Evolutionary conservation across 352 stramenopile species (phyloP).

Genomic region (Phytophthora citrophthora): DNA sequence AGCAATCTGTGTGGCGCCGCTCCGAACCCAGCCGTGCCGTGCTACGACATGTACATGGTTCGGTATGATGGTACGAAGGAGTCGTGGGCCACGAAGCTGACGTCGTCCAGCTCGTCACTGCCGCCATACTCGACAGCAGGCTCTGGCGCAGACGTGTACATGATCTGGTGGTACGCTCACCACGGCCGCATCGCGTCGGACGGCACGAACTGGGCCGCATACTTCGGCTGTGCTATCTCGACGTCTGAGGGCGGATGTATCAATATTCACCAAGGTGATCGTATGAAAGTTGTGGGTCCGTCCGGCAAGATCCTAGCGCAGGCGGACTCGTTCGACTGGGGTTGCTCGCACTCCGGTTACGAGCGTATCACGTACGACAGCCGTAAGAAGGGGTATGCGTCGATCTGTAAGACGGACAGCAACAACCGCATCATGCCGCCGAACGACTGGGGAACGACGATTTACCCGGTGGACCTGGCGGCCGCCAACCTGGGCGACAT

Average conservation of each 20-base stretch:
- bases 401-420: conserved; percentile 71
- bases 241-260: conserved; percentile 59
- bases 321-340: conserved; percentile 55
- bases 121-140: conserved; percentile 55
- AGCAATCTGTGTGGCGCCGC: conserved; percentile 53
- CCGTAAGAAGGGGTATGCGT: conserved; percentile 47
- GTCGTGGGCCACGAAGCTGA: conserved; percentile 65
- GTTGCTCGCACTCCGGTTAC: conserved; percentile 67
- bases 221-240: conserved; percentile 65
- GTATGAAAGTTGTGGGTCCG: conserved; percentile 64
- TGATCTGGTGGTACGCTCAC: conserved; percentile 76
- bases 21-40: conserved; percentile 43
- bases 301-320: conserved; percentile 43
- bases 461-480: conserved; percentile 61
- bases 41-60: conserved; percentile 69
- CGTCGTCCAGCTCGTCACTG: conserved; percentile 49
- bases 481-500: conserved; percentile 62
- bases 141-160: conserved; percentile 54
- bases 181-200: conserved; percentile 65
- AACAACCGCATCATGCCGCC: conserved; percentile 75
- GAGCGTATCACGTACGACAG: conserved; percentile 65
- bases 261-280: conserved; percentile 72
- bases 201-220: conserved; percentile 65
- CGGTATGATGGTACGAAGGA: conserved; percentile 56
- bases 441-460: conserved; percentile 49